Conservation (phyloP, 164 flowering plant genomes). For the Akebia trifoliata region DNA sequence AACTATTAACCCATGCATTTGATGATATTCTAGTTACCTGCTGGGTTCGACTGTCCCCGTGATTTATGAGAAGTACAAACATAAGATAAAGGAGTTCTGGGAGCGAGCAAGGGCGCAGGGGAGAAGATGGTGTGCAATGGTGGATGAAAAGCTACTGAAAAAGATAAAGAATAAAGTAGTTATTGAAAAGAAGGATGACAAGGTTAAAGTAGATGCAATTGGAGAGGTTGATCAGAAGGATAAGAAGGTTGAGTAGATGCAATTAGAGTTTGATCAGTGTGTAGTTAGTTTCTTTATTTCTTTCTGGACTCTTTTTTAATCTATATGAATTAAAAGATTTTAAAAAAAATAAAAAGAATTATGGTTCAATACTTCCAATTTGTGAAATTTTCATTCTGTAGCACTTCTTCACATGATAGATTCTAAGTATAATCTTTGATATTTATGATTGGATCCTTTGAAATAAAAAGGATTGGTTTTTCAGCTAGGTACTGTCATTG, state of each 20-base stretch:
- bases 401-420: too few species aligned
- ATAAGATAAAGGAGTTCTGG: slow-evolving; percentile 25
- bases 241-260: slow-evolving; percentile 7
- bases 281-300: too few species aligned
- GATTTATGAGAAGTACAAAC: slow-evolving; percentile 35
- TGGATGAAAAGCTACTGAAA: slow-evolving; percentile 35
- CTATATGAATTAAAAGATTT: too few species aligned
- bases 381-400: too few species aligned
- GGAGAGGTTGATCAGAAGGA: neutral
- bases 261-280: neutral
- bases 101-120: slow-evolving; percentile 21
- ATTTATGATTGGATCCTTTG: too few species aligned
- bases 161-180: slow-evolving; percentile 27
- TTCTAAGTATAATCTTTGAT: too few species aligned
- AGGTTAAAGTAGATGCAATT: slow-evolving; percentile 7
- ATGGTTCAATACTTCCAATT: too few species aligned
- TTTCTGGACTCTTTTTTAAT: too few species aligned
- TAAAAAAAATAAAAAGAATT: too few species aligned
- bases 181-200: slow-evolving; percentile 19
- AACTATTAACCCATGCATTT: neutral
- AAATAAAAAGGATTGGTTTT: too few species aligned
- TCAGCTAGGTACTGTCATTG: too few species aligned
- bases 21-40: slow-evolving; percentile 26
- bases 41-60: slow-evolving; percentile 41
- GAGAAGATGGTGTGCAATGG: slow-evolving; percentile 16